Evolutionary conservation across 305 asterid species (phyloP).

Genomic region (Striga hermonthica): DNA sequence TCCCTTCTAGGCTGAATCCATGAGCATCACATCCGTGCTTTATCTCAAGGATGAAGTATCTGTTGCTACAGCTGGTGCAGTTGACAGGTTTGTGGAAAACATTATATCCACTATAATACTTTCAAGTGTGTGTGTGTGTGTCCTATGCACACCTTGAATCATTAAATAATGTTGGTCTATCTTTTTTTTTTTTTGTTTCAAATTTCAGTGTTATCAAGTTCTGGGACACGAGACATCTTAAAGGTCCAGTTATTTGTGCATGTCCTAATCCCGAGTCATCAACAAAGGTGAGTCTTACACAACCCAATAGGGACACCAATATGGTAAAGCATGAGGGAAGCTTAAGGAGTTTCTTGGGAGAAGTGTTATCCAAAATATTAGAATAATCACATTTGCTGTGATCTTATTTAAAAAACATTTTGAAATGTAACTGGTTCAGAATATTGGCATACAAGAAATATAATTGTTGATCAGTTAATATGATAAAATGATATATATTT

Average conservation of each 20-base stretch:
- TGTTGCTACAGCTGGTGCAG: conserved; percentile 95
- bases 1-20: conserved; percentile 58
- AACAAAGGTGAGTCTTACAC: conserved; percentile 42
- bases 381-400: neutral
- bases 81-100: conserved; percentile 60
- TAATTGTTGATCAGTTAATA: neutral
- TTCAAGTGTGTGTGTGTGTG: neutral
- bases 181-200: conserved; percentile 13
- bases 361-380: neutral
- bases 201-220: conserved; percentile 66
- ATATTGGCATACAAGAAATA: neutral
- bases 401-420: neutral
- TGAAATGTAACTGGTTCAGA: neutral
- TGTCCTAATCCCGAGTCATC: conserved; percentile 51
- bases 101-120: conserved; percentile 20
- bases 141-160: conserved; percentile 22
- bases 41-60: conserved; percentile 81
- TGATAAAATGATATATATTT: neutral
- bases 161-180: conserved; percentile 7
- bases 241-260: conserved; percentile 67
- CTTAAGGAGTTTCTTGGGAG: neutral
- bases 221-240: conserved; percentile 88
- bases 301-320: neutral
- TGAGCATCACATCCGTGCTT: conserved; percentile 88
- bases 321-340: neutral